A percentile compares a stretch with the other conserved stretches of the same genome.
These are phyloP conservation scores for Sporodiniella umbellata DNA, from an alignment of 371 early-diverging fungal genomes.

Conservation along the genomic window DNA sequence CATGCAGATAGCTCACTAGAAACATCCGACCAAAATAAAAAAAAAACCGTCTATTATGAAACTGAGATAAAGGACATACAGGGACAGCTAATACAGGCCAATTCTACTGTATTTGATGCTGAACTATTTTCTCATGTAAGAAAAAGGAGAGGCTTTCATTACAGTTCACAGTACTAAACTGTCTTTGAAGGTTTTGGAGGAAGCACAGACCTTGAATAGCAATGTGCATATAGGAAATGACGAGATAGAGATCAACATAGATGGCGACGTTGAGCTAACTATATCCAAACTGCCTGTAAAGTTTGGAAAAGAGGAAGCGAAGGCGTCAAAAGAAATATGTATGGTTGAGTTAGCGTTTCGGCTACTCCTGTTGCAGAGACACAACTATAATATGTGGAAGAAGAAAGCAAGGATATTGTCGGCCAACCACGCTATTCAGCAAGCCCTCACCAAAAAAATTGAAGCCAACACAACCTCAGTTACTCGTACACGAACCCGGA, in stretches of 20 bases:
- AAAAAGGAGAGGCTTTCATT: background rate
- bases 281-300: constrained; percentile 19
- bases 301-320: constrained; percentile 5
- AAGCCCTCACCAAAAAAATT: constrained; percentile 10
- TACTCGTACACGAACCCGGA: constrained; percentile 6
- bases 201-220: constrained; percentile 49
- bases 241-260: constrained; percentile 49
- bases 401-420: constrained; percentile 28
- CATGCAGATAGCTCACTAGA: constrained; percentile 22
- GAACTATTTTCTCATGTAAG: constrained; percentile 54
- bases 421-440: constrained; percentile 27
- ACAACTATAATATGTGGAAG: constrained; percentile 41
- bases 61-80: constrained; percentile 11
- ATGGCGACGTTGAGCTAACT: constrained; percentile 53
- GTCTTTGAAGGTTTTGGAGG: constrained; percentile 42
- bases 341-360: constrained; percentile 32
- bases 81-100: constrained; percentile 45
- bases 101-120: constrained; percentile 54
- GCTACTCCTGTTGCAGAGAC: constrained; percentile 36
- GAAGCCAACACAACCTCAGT: background rate
- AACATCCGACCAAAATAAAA: background rate
- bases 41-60: background rate
- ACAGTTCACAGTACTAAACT: background rate
- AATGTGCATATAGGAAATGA: constrained; percentile 52
- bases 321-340: constrained; percentile 19